Evolutionary conservation across 164 flowering plant species (phyloP).

Genomic region (Protea cynaroides): DNA sequence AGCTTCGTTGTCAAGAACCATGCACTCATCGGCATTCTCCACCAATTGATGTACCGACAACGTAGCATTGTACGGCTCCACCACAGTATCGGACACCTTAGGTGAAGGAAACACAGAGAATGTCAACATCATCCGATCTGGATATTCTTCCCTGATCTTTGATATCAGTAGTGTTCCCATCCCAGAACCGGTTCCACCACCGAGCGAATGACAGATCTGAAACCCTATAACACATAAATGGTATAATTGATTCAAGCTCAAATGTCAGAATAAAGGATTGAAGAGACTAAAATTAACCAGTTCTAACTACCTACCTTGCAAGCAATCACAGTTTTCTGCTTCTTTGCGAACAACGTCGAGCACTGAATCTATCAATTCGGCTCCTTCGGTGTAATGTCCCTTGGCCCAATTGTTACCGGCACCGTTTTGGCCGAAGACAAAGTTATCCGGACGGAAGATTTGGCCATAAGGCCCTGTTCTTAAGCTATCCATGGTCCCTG

Average conservation of each 20-base stretch:
- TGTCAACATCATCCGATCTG: conserved; percentile 65
- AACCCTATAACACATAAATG: conserved; percentile 28
- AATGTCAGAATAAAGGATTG: too few species aligned
- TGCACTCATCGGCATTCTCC: conserved; percentile 66
- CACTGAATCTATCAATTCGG: conserved; percentile 14
- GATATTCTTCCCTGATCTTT: conserved; percentile 60
- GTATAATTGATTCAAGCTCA: not conserved
- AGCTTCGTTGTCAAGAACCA: conserved; percentile 68
- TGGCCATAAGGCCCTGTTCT: conserved; percentile 6
- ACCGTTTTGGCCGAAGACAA: conserved; percentile 15
- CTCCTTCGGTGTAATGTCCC: conserved; percentile 16
- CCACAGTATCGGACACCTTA: conserved; percentile 63
- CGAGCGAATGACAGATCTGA: conserved; percentile 58
- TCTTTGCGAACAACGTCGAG: conserved; percentile 15
- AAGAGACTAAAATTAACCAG: too few species aligned
- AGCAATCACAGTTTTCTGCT: conserved; percentile 14
- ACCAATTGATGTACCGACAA: conserved; percentile 65
- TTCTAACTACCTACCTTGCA: conserved; percentile 7
- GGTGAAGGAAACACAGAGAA: conserved; percentile 66
- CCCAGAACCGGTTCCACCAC: conserved; percentile 70
- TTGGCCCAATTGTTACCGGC: conserved; percentile 17
- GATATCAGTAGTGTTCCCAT: conserved; percentile 61
- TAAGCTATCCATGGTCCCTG: conserved; percentile 23
- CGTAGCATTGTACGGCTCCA: conserved; percentile 69
- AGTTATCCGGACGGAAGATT: conserved; percentile 12